Evolutionary conservation across 768 basidiomycete genomes (phyloP).

Genomic region (Coprinellus aureogranulatus): DNA sequence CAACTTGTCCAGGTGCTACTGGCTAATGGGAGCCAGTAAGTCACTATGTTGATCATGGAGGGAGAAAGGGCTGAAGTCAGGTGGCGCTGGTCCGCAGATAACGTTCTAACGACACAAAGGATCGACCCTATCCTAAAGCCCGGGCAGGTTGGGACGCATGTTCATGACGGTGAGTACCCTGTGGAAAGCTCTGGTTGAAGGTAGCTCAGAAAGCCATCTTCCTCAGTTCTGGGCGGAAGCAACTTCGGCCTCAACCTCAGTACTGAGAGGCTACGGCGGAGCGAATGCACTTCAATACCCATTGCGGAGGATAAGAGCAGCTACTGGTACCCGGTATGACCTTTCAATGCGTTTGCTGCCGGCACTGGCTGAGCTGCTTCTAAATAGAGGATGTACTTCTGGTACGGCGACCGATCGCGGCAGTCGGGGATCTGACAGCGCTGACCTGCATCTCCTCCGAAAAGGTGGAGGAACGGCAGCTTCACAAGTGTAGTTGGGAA

Average conservation of each 20-base stretch:
- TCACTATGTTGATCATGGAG: neutral
- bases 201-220: neutral
- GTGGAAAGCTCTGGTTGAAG: neutral
- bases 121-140: conserved; percentile 38
- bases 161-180: conserved; percentile 27
- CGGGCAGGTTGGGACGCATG: conserved; percentile 31
- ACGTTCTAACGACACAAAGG: conserved; percentile 36
- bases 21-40: conserved; percentile 32
- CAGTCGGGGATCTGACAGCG: neutral
- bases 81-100: conserved; percentile 21
- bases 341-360: neutral
- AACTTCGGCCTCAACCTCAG: conserved; percentile 33
- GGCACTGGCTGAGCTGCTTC: conserved; percentile 9
- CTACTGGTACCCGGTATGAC: conserved; percentile 28
- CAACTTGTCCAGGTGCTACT: conserved; percentile 14
- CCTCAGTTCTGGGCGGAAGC: conserved; percentile 35
- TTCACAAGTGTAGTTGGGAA: conserved; percentile 35
- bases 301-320: conserved; percentile 36
- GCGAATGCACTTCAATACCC: conserved; percentile 37
- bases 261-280: conserved; percentile 28
- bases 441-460: neutral
- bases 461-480: conserved; percentile 37
- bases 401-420: conserved; percentile 19
- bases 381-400: conserved; percentile 27
- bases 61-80: neutral